phyloP scores from a whole-genome alignment of 1,284 basidiomycete species.

The Ustilago cynodontis region DNA sequence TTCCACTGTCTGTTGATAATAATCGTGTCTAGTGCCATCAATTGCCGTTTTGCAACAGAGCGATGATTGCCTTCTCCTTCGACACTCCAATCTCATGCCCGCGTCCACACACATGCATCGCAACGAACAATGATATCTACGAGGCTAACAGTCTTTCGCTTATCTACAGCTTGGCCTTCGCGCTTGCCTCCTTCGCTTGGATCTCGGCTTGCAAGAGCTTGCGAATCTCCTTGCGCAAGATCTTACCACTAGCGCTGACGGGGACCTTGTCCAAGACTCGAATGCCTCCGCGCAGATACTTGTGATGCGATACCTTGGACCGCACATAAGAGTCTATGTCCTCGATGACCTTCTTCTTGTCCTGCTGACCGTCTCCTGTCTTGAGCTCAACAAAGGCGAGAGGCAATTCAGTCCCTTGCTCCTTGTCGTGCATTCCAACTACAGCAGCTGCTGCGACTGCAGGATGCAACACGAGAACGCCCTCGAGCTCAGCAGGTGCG shows the following conservation, averaged over 20 bases:
- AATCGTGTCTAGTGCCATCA: no score
- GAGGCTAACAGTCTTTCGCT: no score
- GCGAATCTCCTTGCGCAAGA: constrained; percentile 45
- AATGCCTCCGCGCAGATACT: constrained; percentile 49
- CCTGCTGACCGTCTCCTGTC: constrained; percentile 7
- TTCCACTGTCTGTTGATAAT: no score
- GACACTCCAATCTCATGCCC: no score
- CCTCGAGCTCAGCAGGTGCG: constrained; percentile 62
- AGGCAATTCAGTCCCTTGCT: constrained; percentile 51
- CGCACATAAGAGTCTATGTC: constrained; percentile 40
- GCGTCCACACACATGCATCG: no score
- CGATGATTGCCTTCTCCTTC: no score
- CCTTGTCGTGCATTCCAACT: constrained; percentile 50
- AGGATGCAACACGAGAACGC: constrained; percentile 44
- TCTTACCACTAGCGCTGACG: constrained; percentile 45
- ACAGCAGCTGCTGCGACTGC: constrained; percentile 58
- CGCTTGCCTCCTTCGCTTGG: constrained; percentile 5
- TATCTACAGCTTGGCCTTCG: constrained; percentile 17
- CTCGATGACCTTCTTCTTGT: not conserved
- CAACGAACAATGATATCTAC: no score
- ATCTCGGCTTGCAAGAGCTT: constrained; percentile 25
- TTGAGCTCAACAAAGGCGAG: constrained; percentile 47
- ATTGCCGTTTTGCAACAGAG: no score
- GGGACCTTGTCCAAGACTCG: constrained; percentile 36
- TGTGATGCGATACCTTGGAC: constrained; percentile 34